Base-by-base conservation (phyloP, 305 asterid genomes). In the Caryopteris hybrid region DNA sequence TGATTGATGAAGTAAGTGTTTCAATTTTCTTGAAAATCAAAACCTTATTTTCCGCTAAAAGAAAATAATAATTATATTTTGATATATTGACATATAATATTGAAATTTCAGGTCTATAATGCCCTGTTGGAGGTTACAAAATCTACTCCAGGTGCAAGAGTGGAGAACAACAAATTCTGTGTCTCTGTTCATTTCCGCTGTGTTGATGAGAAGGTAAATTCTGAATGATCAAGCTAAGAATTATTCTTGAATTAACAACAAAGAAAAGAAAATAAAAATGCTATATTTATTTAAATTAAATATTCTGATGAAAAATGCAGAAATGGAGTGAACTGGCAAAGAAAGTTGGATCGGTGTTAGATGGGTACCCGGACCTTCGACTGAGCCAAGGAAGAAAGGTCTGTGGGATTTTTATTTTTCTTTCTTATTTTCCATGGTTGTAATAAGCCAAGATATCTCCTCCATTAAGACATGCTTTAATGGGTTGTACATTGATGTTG, bases 151-250 rank as follows among this genome's bases (percentile, higher is more conserved):
- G 99, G 99, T 10, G 94, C 90, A 33, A 71, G 42, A 38, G 97
- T 93, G 75, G 99, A 93, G 80, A 84, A 93, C 73, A 88, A 93
- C 83, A 93, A 87, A 62, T 93, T 87, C 76, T 93, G 99, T 42
- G 52, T 80, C 48, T 93, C 99, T 17, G 97, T 93, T 1, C 99
- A 93, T 75, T 93, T 86, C 29, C 95, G 99, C 33, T 83, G 95
- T 73, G 99, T 93, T 48, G 96, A 91, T 61, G 99, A 93, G 73
- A 88, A 75, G 95, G 97, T 92, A 81, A 9, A 34, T 56, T 5
- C 4, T 7, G 18, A 4, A 11, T 22, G 33, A 52, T 10, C 13
- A 13, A 51, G n/a, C n/a, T n/a, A n/a, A n/a, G n/a, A n/a, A 21
- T 50, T 4, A 17, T 46, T 16, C 5, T 1, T 5, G 27, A 0